phyloP scores from a whole-genome alignment of 805 yeast genomes.

The Ogataea ramenticola region DNA sequence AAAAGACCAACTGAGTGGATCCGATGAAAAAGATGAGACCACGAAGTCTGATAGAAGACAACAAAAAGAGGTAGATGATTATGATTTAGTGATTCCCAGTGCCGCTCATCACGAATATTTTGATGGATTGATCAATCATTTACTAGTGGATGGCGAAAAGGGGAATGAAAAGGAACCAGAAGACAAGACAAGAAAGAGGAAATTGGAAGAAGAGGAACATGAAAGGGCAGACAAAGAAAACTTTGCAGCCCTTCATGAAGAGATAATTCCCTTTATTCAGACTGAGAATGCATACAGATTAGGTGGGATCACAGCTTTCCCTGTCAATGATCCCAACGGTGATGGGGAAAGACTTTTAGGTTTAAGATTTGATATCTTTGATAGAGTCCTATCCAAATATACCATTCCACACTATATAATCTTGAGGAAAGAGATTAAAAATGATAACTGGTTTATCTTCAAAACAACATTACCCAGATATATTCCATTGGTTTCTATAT shows the following conservation, averaged over 20 bases:
- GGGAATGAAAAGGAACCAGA: conserved; percentile 6
- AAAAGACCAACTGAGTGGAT: background rate
- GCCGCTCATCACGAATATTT: conserved; percentile 23
- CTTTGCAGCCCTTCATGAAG: conserved; percentile 7
- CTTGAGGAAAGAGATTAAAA: conserved; percentile 21
- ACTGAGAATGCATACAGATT: conserved; percentile 41
- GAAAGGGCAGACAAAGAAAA: conserved; percentile 1
- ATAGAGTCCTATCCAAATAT: conserved; percentile 21
- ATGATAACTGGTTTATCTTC: conserved; percentile 23
- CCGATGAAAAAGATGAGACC: background rate
- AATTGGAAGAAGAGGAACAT: conserved; percentile 3
- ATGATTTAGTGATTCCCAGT: conserved; percentile 7
- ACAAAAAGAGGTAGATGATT: background rate
- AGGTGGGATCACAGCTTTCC: conserved; percentile 45
- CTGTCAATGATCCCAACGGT: conserved; percentile 30
- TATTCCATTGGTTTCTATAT: conserved; percentile 18
- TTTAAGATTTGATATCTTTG: conserved; percentile 40
- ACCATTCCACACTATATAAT: conserved; percentile 42
- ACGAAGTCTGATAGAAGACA: too few relatives aligned
- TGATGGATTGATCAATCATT: conserved; percentile 19
- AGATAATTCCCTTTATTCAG: conserved; percentile 26
- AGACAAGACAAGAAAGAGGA: conserved; percentile 3
- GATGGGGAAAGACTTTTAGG: conserved; percentile 32
- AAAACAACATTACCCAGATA: conserved; percentile 28
- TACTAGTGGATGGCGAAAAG: conserved; percentile 16